Evolutionary conservation across 2,329 filamentous ascomycete species (phyloP).

Genomic region (Cytospora paraplurivora): DNA sequence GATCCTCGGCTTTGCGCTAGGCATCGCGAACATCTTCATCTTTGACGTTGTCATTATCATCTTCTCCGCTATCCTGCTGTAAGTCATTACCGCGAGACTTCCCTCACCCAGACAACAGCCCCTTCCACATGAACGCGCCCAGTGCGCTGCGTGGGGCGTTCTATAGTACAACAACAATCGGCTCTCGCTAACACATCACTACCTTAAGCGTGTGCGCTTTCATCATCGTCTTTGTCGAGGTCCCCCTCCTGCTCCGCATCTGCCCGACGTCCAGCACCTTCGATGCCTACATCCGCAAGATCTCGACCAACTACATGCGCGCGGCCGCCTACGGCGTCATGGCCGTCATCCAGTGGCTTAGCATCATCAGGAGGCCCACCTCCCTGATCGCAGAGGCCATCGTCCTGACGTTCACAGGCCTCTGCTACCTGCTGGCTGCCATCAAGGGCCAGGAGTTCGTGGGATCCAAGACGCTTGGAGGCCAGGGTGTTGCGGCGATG

Average conservation of each 20-base stretch:
- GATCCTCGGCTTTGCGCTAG: conserved; percentile 70
- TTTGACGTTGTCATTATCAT: conserved; percentile 51
- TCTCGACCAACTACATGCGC: conserved; percentile 97
- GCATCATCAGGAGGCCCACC: conserved; percentile 63
- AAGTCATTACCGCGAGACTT: conserved; percentile 37
- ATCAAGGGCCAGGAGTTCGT: conserved; percentile 84
- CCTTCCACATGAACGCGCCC: background rate
- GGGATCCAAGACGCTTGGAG: conserved; percentile 93
- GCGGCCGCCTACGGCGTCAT: conserved; percentile 82
- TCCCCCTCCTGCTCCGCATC: conserved; percentile 93
- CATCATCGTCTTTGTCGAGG: conserved; percentile 81
- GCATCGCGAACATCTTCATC: conserved; percentile 68
- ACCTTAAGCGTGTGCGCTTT: conserved; percentile 64
- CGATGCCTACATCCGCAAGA: conserved; percentile 83
- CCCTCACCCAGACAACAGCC: background rate
- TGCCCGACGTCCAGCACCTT: conserved; percentile 92
- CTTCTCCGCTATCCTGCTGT: conserved; percentile 58
- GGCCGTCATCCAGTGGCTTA: conserved; percentile 83
- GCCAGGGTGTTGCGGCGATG: conserved; percentile 94
- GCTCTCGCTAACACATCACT: conserved; percentile 13
- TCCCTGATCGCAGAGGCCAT: conserved; percentile 86
- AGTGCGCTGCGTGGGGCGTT: background rate
- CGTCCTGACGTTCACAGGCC: conserved; percentile 72
- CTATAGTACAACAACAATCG: background rate
- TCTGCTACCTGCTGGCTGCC: conserved; percentile 80